A percentile compares a stretch with the other conserved stretches of the same genome.
phyloP scores from a whole-genome alignment of 495 filamentous ascomycete genomes.

The Copromyces sp. region DNA sequence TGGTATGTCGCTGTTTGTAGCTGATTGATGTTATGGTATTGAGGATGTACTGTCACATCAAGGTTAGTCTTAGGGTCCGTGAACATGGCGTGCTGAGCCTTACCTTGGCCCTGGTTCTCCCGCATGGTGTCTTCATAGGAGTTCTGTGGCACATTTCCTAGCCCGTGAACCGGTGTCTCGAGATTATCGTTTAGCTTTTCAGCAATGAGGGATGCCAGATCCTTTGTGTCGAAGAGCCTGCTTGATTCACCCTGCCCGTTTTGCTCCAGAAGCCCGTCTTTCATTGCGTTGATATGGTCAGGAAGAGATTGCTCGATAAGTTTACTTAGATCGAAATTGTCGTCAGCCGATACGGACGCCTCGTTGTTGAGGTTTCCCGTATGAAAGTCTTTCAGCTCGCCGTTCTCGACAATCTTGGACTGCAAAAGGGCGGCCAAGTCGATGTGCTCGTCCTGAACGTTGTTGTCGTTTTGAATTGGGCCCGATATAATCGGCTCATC shows the following conservation, averaged over 20 bases:
- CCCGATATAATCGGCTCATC: slow-evolving; percentile 19
- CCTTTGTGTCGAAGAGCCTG: slow-evolving; percentile 6
- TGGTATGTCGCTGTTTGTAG: slow-evolving; percentile 10
- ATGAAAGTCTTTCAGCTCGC: slow-evolving; percentile 3
- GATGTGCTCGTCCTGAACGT: slow-evolving; percentile 19
- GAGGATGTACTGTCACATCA: slow-evolving; percentile 5
- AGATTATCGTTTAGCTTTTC: slow-evolving; percentile 13
- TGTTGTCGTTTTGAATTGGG: slow-evolving; percentile 4
- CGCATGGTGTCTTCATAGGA: background rate
- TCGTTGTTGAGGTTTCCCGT: background rate
- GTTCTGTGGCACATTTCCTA: slow-evolving; percentile 4
- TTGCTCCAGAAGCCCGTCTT: slow-evolving; percentile 4
- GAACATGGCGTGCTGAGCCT: background rate
- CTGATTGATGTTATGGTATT: slow-evolving; percentile 14
- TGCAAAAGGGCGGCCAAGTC: slow-evolving; percentile 21
- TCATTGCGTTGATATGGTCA: slow-evolving; percentile 3
- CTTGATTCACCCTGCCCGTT: background rate
- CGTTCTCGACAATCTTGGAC: slow-evolving; percentile 11
- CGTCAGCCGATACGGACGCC: background rate
- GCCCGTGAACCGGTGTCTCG: slow-evolving; percentile 8
- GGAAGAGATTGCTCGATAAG: slow-evolving; percentile 19
- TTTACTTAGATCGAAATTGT: slow-evolving; percentile 13
- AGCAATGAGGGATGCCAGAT: slow-evolving; percentile 18
- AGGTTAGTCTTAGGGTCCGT: slow-evolving; percentile 10
- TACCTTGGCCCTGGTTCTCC: background rate